Conservation (phyloP, 1,284 basidiomycete species). For the Fereydounia khargensis region DNA sequence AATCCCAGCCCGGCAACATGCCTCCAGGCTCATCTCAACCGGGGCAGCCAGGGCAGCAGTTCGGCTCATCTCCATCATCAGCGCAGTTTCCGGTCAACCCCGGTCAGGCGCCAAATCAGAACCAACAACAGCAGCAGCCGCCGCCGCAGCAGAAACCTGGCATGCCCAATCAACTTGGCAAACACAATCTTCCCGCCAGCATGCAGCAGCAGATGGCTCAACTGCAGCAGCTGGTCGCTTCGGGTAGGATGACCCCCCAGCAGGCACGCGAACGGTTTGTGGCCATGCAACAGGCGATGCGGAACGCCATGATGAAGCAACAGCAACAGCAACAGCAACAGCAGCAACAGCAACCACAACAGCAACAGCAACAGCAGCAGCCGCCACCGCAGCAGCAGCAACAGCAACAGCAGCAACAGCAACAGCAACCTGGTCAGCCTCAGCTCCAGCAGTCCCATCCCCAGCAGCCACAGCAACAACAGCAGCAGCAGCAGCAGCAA, state of each 20-base stretch:
- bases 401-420: not conserved
- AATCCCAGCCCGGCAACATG: no score
- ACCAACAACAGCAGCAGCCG: slow-evolving; percentile 9
- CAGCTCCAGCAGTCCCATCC: not conserved
- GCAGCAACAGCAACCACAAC: slow-evolving; percentile 7
- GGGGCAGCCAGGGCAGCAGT: no score
- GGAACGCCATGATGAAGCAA: slow-evolving; percentile 4
- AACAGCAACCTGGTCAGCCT: not conserved
- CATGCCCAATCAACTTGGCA: slow-evolving; percentile 2
- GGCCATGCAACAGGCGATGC: slow-evolving; percentile 12
- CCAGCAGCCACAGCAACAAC: slow-evolving; percentile 20
- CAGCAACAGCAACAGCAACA: not conserved
- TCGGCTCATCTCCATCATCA: no score
- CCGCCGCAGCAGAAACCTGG: slow-evolving; percentile 1
- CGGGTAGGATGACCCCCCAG: slow-evolving; percentile 35
- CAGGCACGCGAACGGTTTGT: slow-evolving; percentile 43
- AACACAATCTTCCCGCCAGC: slow-evolving; percentile 24
- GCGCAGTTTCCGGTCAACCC: no score
- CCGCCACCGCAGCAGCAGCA: not conserved
- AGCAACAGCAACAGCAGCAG: not conserved
- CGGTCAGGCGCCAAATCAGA: slow-evolving; percentile 1
- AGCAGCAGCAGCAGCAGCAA: slow-evolving; percentile 23
- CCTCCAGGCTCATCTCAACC: no score
- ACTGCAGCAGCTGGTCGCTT: not conserved
- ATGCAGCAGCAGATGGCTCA: slow-evolving; percentile 13